Percentiles rank a stretch among this genome's conserved stretches.
phyloP scores from a whole-genome alignment of 495 filamentous ascomycete genomes.

The Evernia prunastri region DNA sequence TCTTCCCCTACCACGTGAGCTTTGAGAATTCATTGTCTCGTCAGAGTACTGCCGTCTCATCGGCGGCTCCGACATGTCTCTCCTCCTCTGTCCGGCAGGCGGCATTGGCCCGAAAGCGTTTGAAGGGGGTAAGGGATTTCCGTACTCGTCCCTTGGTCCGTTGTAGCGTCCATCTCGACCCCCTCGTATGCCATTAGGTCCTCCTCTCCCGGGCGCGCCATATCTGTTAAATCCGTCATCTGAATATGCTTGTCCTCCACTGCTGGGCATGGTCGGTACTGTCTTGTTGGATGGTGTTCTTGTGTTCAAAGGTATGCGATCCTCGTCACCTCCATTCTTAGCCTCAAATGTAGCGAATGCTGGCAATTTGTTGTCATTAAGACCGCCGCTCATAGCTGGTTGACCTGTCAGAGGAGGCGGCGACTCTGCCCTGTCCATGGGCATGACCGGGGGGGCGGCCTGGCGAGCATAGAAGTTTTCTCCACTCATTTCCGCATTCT shows the following conservation, averaged over 20 bases:
- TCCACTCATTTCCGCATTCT: slow-evolving; percentile 93
- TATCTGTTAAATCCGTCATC: slow-evolving; percentile 27
- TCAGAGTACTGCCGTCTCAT: slow-evolving; percentile 56
- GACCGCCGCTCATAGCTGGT: slow-evolving; percentile 47
- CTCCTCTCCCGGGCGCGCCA: slow-evolving; percentile 23
- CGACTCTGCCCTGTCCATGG: slow-evolving; percentile 38
- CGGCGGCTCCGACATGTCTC: slow-evolving; percentile 39
- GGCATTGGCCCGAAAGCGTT: slow-evolving; percentile 37
- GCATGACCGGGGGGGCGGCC: slow-evolving; percentile 36
- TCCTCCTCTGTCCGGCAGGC: slow-evolving; percentile 32
- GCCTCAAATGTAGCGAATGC: slow-evolving; percentile 74
- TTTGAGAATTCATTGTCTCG: slow-evolving; percentile 52
- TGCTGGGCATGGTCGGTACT: slow-evolving; percentile 25
- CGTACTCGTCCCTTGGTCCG: slow-evolving; percentile 59
- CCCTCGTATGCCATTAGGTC: slow-evolving; percentile 23
- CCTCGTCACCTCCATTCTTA: slow-evolving; percentile 59
- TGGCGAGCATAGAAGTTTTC: slow-evolving; percentile 82
- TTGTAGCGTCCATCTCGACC: slow-evolving; percentile 28
- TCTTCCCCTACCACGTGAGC: slow-evolving; percentile 49
- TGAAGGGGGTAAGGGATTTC: slow-evolving; percentile 53
- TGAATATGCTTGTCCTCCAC: slow-evolving; percentile 21
- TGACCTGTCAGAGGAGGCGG: slow-evolving; percentile 44
- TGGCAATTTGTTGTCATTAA: slow-evolving; percentile 53
- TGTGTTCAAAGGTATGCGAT: slow-evolving; percentile 74
- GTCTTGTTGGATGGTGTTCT: slow-evolving; percentile 40